A percentile compares a stretch with the other conserved stretches of the same genome.
Conservation (phyloP, 73 alveolate genomes). For the Tetrahymena malaccensis region DNA sequence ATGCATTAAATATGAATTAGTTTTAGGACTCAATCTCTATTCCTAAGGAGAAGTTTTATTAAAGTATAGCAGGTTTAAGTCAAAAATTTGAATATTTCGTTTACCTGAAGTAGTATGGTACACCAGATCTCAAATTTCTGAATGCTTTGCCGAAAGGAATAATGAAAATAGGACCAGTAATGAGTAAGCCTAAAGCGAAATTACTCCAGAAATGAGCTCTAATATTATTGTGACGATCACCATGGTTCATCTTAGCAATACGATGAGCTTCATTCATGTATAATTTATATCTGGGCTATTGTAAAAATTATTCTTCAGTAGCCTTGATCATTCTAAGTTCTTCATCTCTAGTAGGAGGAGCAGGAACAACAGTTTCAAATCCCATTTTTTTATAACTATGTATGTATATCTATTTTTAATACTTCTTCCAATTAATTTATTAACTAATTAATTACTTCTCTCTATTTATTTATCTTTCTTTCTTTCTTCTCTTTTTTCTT, state of each 20-base stretch:
- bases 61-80: background rate
- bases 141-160: background rate
- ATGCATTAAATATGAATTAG: background rate
- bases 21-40: background rate
- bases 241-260: background rate
- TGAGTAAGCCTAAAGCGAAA: background rate
- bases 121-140: background rate
- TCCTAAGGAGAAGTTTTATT: background rate
- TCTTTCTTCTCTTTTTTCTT: background rate
- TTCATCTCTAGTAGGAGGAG: background rate
- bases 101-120: background rate
- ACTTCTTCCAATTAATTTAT: background rate
- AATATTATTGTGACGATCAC: background rate
- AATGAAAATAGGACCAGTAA: background rate
- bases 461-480: background rate
- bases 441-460: background rate
- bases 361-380: background rate
- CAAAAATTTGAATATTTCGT: background rate
- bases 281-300: background rate
- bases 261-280: slow-evolving; percentile 1
- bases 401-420: background rate
- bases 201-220: background rate
- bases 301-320: background rate
- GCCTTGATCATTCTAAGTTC: background rate
- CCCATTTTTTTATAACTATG: background rate